Conservation (phyloP, 139 green algal genomes). For the Ulvella scutata region DNA sequence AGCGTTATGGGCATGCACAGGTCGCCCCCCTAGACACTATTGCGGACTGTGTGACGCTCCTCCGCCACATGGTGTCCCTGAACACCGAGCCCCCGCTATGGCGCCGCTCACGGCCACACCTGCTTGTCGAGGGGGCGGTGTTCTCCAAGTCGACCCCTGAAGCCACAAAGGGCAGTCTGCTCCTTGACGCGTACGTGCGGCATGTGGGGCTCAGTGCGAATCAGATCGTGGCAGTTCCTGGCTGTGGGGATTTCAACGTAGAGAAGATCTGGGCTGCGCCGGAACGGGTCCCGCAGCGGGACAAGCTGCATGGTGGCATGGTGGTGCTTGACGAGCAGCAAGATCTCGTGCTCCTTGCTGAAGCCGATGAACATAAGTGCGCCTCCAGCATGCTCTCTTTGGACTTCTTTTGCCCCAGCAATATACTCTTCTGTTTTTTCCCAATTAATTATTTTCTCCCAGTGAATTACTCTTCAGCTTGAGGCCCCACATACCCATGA, state of each 20-base stretch:
- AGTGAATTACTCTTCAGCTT: too few species aligned
- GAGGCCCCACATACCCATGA: too few species aligned
- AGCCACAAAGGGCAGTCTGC: conserved; percentile 17
- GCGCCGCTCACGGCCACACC: conserved; percentile 44
- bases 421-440: too few species aligned
- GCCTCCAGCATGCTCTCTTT: neutral
- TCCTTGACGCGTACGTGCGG: conserved; percentile 51
- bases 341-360: conserved; percentile 21
- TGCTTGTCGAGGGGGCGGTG: conserved; percentile 43
- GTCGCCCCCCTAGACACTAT: conserved; percentile 29
- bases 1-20: too few species aligned
- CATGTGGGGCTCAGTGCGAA: conserved; percentile 44
- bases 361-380: conserved; percentile 18
- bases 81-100: conserved; percentile 35
- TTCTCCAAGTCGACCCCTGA: conserved; percentile 13
- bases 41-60: conserved; percentile 35
- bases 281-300: conserved; percentile 11
- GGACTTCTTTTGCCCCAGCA: too few species aligned
- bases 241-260: conserved; percentile 65
- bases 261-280: conserved; percentile 26
- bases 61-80: conserved; percentile 46
- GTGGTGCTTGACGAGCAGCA: neutral
- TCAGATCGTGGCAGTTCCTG: conserved; percentile 57
- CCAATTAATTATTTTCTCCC: too few species aligned
- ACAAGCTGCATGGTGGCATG: conserved; percentile 3